Percentiles rank a stretch among this genome's conserved stretches.
Evolutionary conservation across 148 eudicot species (phyloP).

Genomic region (Rhododendron griersonianum): DNA sequence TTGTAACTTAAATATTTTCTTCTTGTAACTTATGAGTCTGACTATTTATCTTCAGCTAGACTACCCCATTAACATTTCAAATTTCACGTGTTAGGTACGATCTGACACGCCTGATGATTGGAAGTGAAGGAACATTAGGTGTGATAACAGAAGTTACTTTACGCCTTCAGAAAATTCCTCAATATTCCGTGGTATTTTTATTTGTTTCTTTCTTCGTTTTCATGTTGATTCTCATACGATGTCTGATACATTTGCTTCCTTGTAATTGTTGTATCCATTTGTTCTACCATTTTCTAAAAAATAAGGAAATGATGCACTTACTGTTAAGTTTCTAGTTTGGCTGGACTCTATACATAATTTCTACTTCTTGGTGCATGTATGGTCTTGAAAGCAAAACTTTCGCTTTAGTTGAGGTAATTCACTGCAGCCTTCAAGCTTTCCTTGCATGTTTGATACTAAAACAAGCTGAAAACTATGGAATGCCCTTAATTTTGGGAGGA

Average conservation of each 20-base stretch:
- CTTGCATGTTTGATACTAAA: not conserved
- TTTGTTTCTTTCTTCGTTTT: not conserved
- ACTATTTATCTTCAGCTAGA: not conserved
- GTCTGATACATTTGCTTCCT: not conserved
- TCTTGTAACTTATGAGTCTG: not conserved
- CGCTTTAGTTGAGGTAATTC: not conserved
- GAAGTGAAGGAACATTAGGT: slow-evolving; percentile 99
- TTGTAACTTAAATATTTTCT: not conserved
- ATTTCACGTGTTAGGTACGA: slow-evolving; percentile 57
- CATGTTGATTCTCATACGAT: not conserved
- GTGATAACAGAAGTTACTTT: slow-evolving; percentile 94
- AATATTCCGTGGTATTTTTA: slow-evolving; percentile 64
- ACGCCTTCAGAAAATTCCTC: slow-evolving; percentile 91
- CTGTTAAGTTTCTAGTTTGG: not conserved
- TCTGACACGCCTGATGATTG: slow-evolving; percentile 83
- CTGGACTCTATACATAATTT: not conserved
- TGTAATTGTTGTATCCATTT: not conserved
- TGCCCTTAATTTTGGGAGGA: not conserved
- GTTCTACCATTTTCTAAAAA: not conserved
- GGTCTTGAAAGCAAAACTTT: not conserved
- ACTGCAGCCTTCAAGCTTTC: not conserved
- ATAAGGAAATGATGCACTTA: not conserved
- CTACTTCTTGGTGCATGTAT: not conserved
- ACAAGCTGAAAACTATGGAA: not conserved
- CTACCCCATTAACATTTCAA: not conserved